phyloP scores from a whole-genome alignment of 352 stramenopile genomes.

The Nothophytophthora sp. region DNA sequence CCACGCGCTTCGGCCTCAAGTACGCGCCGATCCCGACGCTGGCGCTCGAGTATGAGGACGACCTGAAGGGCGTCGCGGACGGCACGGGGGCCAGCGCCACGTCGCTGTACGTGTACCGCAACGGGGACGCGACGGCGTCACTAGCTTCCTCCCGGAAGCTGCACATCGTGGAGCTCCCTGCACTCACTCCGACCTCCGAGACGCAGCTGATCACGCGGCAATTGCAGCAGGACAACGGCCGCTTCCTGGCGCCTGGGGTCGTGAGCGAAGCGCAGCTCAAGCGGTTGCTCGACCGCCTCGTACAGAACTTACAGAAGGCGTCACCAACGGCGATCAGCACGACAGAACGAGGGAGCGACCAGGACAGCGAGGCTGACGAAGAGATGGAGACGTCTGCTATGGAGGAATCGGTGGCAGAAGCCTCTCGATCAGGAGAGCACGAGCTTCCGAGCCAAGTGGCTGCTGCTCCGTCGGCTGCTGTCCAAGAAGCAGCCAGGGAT shows the following conservation, averaged over 20 bases:
- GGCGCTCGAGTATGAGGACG: constrained; percentile 81
- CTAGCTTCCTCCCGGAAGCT: constrained; percentile 32
- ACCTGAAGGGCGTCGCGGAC: constrained; percentile 40
- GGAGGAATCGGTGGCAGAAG: constrained; percentile 35
- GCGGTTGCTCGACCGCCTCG: constrained; percentile 61
- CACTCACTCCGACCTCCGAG: constrained; percentile 51
- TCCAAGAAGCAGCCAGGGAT: constrained; percentile 12
- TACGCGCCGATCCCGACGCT: constrained; percentile 79
- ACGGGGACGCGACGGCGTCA: constrained; percentile 2
- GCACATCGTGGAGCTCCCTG: constrained; percentile 79
- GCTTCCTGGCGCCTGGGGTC: constrained; percentile 56
- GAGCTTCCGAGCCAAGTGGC: too few species aligned
- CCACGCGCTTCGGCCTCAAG: constrained; percentile 83
- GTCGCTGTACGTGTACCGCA: constrained; percentile 66
- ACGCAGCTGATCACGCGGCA: constrained; percentile 41
- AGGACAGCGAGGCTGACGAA: constrained; percentile 35
- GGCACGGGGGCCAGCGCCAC: constrained; percentile 15
- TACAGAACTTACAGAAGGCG: constrained; percentile 44
- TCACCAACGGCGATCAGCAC: not conserved
- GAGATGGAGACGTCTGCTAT: constrained; percentile 38
- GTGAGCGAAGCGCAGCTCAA: constrained; percentile 72
- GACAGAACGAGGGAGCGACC: not conserved
- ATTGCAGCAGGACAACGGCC: constrained; percentile 65
- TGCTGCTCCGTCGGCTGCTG: not conserved
- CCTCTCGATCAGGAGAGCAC: constrained; percentile 31